These are phyloP conservation scores for Citrus sp. DNA, from an alignment of 345 rosid species.

Conservation along the genomic window DNA sequence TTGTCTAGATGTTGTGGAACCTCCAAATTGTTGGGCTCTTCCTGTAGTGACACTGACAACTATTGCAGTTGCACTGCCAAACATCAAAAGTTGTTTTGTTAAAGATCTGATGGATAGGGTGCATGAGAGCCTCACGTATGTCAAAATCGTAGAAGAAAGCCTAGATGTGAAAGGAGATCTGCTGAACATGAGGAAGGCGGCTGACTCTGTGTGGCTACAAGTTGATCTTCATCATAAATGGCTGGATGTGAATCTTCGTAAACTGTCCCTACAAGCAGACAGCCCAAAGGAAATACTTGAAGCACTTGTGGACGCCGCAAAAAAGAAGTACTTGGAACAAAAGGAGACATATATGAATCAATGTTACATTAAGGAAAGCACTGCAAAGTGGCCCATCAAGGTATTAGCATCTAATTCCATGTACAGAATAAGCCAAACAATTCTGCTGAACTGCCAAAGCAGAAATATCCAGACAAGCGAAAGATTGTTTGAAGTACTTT, in stretches of 20 bases:
- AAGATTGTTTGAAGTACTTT: conserved; percentile 39
- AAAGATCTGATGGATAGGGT: conserved; percentile 46
- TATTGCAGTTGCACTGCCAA: conserved; percentile 63
- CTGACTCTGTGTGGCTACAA: conserved; percentile 57
- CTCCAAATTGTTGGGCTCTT: conserved; percentile 85
- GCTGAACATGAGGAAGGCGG: conserved; percentile 50
- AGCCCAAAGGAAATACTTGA: conserved; percentile 50
- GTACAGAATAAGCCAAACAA: conserved; percentile 65
- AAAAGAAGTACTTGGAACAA: conserved; percentile 37
- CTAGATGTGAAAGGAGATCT: conserved; percentile 32
- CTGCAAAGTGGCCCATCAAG: conserved; percentile 72
- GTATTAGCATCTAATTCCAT: conserved; percentile 74
- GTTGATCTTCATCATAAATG: conserved; percentile 67
- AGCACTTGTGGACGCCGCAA: conserved; percentile 48
- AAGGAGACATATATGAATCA: conserved; percentile 27
- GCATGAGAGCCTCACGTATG: conserved; percentile 54
- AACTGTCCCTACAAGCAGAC: conserved; percentile 37
- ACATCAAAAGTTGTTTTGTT: conserved; percentile 22
- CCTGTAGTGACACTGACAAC: conserved; percentile 70
- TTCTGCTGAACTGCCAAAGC: conserved; percentile 35
- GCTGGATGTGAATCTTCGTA: conserved; percentile 62
- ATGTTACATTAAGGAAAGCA: conserved; percentile 34
- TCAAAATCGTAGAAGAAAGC: conserved; percentile 44
- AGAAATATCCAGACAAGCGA: conserved; percentile 24
- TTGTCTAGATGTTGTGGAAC: conserved; percentile 49